phyloP scores from a whole-genome alignment of 345 rosid species.

The Capsella bursapastoris region DNA sequence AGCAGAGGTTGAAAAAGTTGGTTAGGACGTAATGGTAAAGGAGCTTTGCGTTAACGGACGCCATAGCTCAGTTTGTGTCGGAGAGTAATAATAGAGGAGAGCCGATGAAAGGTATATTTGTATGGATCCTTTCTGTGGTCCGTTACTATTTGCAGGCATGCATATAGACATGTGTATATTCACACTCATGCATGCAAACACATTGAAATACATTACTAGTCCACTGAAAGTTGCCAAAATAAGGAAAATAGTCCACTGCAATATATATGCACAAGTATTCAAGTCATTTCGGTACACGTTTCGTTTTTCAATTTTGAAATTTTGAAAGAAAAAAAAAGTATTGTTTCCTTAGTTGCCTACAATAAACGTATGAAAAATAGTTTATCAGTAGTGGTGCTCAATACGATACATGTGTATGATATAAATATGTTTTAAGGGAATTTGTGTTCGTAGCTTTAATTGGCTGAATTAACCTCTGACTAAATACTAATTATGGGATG shows the following conservation, averaged over 20 bases:
- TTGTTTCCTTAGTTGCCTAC: no score
- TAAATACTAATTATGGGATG: conserved; percentile 34
- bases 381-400: background rate
- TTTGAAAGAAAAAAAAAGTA: no score
- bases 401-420: background rate
- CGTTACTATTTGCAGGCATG: conserved; percentile 37
- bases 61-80: conserved; percentile 36
- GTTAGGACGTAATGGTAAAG: conserved; percentile 39
- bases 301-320: no score
- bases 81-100: conserved; percentile 21
- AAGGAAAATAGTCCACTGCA: background rate
- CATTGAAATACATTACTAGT: conserved; percentile 38
- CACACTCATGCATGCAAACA: conserved; percentile 43
- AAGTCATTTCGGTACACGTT: no score
- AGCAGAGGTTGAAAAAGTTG: conserved; percentile 33
- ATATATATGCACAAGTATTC: no score
- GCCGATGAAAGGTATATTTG: conserved; percentile 28
- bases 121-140: conserved; percentile 37
- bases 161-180: conserved; percentile 40
- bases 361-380: no score
- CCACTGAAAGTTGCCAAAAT: conserved; percentile 34
- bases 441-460: conserved; percentile 11
- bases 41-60: conserved; percentile 39
- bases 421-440: background rate
- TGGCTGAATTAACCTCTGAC: conserved; percentile 25